Evolutionary conservation across 352 stramenopile species (phyloP), one percentile per base, ranked within the genome.

Genomic region (Pythium rhizo-oryzae): DNA sequence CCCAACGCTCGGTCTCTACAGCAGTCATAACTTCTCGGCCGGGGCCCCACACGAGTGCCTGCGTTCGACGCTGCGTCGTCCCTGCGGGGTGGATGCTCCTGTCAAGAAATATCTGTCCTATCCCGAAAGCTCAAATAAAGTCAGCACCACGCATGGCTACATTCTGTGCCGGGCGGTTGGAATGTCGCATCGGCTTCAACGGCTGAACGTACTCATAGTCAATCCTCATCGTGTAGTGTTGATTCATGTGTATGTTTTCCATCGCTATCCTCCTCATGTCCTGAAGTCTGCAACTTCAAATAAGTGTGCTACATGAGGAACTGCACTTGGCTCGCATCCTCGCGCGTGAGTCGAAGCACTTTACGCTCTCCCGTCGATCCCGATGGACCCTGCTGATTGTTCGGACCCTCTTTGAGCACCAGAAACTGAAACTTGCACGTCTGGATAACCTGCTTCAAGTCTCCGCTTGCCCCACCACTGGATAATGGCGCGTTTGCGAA

Each of bases 391-490:
- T 62, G 47, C 33, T 69, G 58, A 8, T 71, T 64, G 51, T 58
- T 74, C 4, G 53, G 60, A n/a, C 67, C 76, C 35, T 92, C 80
- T 57, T 85, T 85, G 46, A 89, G 75, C 5, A 81, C 77, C 23
- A 93, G 64, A 54, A 93, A 92, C 62, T 92, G 83, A 58, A 96
- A 94, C 16, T 84, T 85, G 56, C 87, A 96, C 12, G 82, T 93
- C 66, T 94, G 84, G 46, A 96, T 93, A 25, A 96, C 89, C 60
- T 94, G 82, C 52, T 91, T 91, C 6, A 92, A 72, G 11, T 88
- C 85, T 0, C 72, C 81, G 62, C 84, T 91, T 0, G 83, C 80
- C 11, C 87, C 79, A 2, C 83, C 76, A 49, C 79, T 91, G 0
- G 81, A 82, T 2, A 74, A 75, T 19, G 85, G 79, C 16, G 86